Percentiles rank a stretch among this genome's conserved stretches.
Conservation (phyloP, 192 early-diverging fungal species). For the Haplosporangium gracile region DNA sequence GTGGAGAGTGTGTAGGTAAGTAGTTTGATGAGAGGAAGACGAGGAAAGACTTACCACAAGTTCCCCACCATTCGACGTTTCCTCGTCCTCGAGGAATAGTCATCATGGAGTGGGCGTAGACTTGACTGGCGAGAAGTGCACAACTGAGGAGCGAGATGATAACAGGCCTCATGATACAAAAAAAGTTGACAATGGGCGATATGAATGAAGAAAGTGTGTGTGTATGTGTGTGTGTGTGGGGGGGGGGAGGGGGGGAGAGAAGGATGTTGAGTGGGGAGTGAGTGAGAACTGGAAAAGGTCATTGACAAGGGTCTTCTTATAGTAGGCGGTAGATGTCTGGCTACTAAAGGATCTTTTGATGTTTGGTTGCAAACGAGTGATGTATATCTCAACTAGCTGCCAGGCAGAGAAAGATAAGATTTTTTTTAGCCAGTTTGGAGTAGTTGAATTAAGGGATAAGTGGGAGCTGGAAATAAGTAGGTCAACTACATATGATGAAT, state of each 20-base stretch:
- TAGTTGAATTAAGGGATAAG: neutral
- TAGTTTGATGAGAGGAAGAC: neutral
- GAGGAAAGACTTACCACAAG: conserved; percentile 28
- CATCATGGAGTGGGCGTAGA: conserved; percentile 54
- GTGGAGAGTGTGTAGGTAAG: neutral
- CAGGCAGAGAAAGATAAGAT: neutral
- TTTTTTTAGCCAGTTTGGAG: neutral
- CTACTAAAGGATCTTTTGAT: neutral
- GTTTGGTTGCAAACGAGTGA: neutral
- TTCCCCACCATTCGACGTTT: conserved; percentile 49
- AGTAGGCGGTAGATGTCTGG: neutral
- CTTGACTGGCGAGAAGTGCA: conserved; percentile 12
- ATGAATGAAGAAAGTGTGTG: neutral
- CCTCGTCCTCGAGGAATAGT: conserved; percentile 39
- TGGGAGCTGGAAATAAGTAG: neutral
- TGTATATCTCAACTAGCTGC: neutral
- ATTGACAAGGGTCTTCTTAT: neutral
- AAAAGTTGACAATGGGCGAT: neutral
- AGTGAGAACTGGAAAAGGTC: neutral
- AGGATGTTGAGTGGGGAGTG: neutral
- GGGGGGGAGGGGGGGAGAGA: neutral
- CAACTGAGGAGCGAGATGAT: conserved; percentile 14
- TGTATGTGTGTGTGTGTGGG: neutral
- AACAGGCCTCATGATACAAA: neutral
- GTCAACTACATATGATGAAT: neutral